Evolutionary conservation across 1,284 basidiomycete species (phyloP), one percentile per base, ranked within the genome.

Genomic region (Ceratobasidium sp.): DNA sequence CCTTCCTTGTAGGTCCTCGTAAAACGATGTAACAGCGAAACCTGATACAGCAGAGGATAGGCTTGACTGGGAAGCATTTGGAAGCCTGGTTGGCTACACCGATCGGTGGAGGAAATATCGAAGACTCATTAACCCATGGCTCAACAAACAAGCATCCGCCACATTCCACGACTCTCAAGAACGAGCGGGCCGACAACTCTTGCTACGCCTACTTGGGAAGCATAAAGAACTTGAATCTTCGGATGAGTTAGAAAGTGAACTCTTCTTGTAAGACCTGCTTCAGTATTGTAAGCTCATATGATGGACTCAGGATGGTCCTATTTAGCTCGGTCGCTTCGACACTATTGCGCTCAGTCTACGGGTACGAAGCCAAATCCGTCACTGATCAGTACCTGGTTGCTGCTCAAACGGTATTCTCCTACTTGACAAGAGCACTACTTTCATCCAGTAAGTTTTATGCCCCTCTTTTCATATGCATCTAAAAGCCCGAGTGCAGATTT

Each of bases 51-150:
- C 20, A 32, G 1, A 6, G 17, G 29, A 10, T 17, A 67, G 64
- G 12, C 38, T 67, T 27, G 42, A 67, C 35, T 67, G 64, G 64
- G 52, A 31, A 32, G 53, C 40, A 12, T 43, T 45, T 40, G n/a
- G 31, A 22, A 20, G 34, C 6, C n/a, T 52, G 8, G 15, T 43
- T 7, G 49, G 64, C 7, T 67, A 67, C n/a, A 34, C 20, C 27
- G 49, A 67, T 13, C 52, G 40, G 8, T 52, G 38, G 50, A 54
- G 38, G 40, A 55, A 31, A 31, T 54, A 67, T 45, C 64, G 64
- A 7, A 50, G 64, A 3, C 40, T 67, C 27, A 55, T 55, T 40
- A 52, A 67, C 27, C 52, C 40, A 3, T 67, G 64, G 64, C 31
- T 67, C 3, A 42, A 54, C 35, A 67, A 67, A 20, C 50, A 67